Conservation (phyloP, 1,284 basidiomycete genomes). For the Fomes fomentarius region DNA sequence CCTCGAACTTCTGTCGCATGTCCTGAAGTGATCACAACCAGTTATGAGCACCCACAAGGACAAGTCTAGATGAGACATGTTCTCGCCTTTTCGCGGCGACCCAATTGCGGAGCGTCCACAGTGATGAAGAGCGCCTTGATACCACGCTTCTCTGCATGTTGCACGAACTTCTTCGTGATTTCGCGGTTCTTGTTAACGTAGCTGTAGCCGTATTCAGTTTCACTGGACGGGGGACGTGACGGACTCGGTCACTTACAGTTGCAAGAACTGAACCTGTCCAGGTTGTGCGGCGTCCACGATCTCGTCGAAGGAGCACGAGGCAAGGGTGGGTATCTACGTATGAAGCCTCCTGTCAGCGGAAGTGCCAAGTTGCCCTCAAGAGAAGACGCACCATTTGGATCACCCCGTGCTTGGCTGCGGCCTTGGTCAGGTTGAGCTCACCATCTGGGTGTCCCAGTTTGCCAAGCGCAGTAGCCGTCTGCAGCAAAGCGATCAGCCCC, state of each 20-base stretch:
- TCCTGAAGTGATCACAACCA: slow-evolving; percentile 56
- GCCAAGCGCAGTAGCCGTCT: slow-evolving; percentile 81
- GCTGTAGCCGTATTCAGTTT: slow-evolving; percentile 35
- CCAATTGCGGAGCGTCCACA: slow-evolving; percentile 92
- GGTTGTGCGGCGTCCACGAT: slow-evolving; percentile 80
- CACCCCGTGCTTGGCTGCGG: slow-evolving; percentile 76
- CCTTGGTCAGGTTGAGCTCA: slow-evolving; percentile 87
- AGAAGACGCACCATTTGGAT: slow-evolving; percentile 88
- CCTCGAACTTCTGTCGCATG: slow-evolving; percentile 96
- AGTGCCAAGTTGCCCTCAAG: no score
- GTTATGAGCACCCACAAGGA: neutral
- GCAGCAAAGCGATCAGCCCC: neutral
- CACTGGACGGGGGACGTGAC: neutral
- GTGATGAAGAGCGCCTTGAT: slow-evolving; percentile 90
- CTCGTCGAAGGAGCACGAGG: slow-evolving; percentile 90
- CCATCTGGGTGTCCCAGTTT: slow-evolving; percentile 95
- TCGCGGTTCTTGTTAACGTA: slow-evolving; percentile 87
- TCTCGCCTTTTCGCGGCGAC: slow-evolving; percentile 79
- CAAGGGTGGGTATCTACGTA: slow-evolving; percentile 84
- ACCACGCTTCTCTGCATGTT: slow-evolving; percentile 83
- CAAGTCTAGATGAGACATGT: neutral
- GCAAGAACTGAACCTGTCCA: slow-evolving; percentile 80
- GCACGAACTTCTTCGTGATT: slow-evolving; percentile 82
- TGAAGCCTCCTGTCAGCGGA: neutral
- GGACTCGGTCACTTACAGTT: slow-evolving; percentile 63